A percentile compares a stretch with the other conserved stretches of the same genome.
Conservation (phyloP, 1,284 basidiomycete species). For the Bondarzewia mesenterica region DNA sequence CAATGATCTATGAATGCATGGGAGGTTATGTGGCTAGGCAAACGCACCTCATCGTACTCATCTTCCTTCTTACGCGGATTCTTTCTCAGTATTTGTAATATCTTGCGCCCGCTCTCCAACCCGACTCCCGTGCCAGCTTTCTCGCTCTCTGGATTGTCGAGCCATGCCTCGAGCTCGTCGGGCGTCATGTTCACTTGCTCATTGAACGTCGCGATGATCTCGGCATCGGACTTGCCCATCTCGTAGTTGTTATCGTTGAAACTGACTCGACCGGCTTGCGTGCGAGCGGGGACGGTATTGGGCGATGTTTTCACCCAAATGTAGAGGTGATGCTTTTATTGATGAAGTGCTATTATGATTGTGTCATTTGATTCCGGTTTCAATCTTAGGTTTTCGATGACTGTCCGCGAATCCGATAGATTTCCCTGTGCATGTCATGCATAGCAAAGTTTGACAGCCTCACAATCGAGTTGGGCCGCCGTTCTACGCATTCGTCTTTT, state of each 20-base stretch:
- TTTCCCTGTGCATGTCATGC: too few species aligned
- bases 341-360: too few species aligned
- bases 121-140: conserved; percentile 28
- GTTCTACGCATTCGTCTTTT: too few species aligned
- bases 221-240: conserved; percentile 21
- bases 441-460: too few species aligned
- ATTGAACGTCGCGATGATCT: conserved; percentile 21
- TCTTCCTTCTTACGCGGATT: conserved; percentile 25
- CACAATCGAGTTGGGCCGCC: too few species aligned
- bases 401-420: too few species aligned
- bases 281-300: too few species aligned
- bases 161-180: conserved; percentile 26
- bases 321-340: too few species aligned
- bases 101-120: conserved; percentile 26
- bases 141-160: conserved; percentile 24
- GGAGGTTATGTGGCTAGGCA: not conserved
- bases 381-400: too few species aligned
- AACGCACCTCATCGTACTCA: conserved; percentile 23
- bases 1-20: not conserved
- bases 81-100: conserved; percentile 27
- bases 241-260: not conserved
- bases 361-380: too few species aligned
- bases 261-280: not conserved
- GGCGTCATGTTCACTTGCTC: conserved; percentile 27
- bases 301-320: too few species aligned